Evolutionary conservation across 2,329 filamentous ascomycete species (phyloP).

Genomic region (Diplodia mutila): DNA sequence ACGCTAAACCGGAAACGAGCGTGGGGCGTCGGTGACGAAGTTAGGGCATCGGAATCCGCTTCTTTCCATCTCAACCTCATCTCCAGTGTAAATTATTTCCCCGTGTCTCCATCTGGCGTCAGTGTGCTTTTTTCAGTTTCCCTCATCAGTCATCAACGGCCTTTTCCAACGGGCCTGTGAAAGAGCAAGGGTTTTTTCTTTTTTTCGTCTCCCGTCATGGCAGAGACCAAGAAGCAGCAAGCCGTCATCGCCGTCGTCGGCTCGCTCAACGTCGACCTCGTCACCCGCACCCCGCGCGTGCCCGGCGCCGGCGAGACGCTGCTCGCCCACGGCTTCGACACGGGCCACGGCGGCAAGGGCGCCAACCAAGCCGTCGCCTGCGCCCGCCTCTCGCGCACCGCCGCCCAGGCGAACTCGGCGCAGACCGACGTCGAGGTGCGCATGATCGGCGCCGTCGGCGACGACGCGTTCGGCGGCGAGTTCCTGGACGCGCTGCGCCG

Average conservation of each 20-base stretch:
- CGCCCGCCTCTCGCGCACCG: conserved; percentile 72
- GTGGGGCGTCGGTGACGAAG: not conserved
- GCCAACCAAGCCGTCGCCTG: conserved; percentile 94
- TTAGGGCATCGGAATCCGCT: not conserved
- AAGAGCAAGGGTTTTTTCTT: not conserved
- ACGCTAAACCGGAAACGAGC: conserved; percentile 1
- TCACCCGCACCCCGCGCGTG: conserved; percentile 82
- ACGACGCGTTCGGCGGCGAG: conserved; percentile 47
- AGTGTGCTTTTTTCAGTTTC: not conserved
- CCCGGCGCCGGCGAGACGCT: conserved; percentile 87
- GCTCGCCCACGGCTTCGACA: conserved; percentile 75
- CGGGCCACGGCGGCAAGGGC: conserved; percentile 88
- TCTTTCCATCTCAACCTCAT: not conserved
- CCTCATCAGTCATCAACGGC: not conserved
- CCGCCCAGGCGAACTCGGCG: conserved; percentile 32
- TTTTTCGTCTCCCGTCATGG: not conserved
- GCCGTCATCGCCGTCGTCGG: conserved; percentile 77
- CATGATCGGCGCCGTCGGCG: conserved; percentile 56
- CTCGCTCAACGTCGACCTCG: conserved; percentile 92
- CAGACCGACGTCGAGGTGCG: conserved; percentile 45
- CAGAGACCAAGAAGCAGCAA: not conserved
- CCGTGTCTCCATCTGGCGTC: not conserved
- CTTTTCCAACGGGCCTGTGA: not conserved
- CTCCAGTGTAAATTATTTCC: not conserved
- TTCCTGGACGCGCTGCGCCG: conserved; percentile 48